A percentile compares a stretch with the other conserved stretches of the same genome.
phyloP scores from a whole-genome alignment of 768 basidiomycete genomes.

The Naganishia antarctica region DNA sequence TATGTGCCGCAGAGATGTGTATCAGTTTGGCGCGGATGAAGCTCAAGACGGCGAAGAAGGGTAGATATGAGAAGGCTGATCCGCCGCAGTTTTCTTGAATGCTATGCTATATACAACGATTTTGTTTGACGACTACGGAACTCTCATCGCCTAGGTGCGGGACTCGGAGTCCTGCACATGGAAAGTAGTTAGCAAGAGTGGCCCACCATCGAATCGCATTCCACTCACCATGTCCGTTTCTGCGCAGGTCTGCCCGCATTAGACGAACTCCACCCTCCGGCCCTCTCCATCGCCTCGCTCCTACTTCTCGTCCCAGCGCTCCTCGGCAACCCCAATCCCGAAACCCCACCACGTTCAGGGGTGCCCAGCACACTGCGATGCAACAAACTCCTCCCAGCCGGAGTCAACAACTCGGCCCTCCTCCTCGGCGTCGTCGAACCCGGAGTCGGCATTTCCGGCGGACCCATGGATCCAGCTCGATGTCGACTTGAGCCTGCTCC shows the following conservation, averaged over 20 bases:
- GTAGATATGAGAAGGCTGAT: slow-evolving; percentile 30
- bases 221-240: slow-evolving; percentile 8
- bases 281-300: slow-evolving; percentile 61
- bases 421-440: slow-evolving; percentile 66
- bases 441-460: slow-evolving; percentile 24
- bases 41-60: slow-evolving; percentile 32
- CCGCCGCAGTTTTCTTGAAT: background rate
- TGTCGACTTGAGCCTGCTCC: background rate
- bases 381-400: slow-evolving; percentile 73
- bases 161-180: slow-evolving; percentile 6
- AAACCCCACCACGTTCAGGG: slow-evolving; percentile 26
- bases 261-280: slow-evolving; percentile 11
- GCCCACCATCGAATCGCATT: background rate
- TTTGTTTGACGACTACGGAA: background rate
- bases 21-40: slow-evolving; percentile 30
- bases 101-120: slow-evolving; percentile 14
- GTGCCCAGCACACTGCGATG: slow-evolving; percentile 49
- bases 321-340: slow-evolving; percentile 24
- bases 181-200: no score
- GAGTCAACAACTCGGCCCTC: slow-evolving; percentile 71
- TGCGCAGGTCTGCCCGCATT: background rate
- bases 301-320: slow-evolving; percentile 57
- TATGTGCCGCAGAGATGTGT: slow-evolving; percentile 32
- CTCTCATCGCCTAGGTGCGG: background rate
- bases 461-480: slow-evolving; percentile 26